Conservation (phyloP, 495 filamentous ascomycete genomes). For the Letharia lupina region DNA sequence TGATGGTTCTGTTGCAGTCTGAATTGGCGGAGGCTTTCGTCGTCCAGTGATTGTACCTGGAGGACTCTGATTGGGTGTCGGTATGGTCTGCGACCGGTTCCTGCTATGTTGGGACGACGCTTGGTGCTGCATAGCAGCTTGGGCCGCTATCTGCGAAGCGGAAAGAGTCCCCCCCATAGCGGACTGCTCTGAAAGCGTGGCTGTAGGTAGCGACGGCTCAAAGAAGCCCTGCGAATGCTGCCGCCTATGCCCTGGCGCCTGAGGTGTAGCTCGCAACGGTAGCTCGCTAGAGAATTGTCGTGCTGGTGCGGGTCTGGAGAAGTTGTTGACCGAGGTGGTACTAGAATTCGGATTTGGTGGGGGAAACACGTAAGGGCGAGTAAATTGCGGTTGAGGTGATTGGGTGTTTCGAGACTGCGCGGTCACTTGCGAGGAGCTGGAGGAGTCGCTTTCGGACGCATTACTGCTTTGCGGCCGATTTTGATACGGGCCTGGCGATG, state of each 20-base stretch:
- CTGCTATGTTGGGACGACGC: slow-evolving; percentile 45
- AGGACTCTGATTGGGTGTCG: slow-evolving; percentile 35
- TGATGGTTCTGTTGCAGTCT: slow-evolving; percentile 44
- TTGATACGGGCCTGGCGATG: slow-evolving; percentile 22
- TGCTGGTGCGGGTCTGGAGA: slow-evolving; percentile 28
- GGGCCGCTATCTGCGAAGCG: slow-evolving; percentile 82
- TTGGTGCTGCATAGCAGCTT: slow-evolving; percentile 75
- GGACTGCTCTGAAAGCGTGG: slow-evolving; percentile 42
- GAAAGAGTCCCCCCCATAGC: slow-evolving; percentile 43
- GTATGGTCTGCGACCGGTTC: slow-evolving; percentile 65
- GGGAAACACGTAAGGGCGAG: slow-evolving; percentile 29
- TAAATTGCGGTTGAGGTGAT: slow-evolving; percentile 24
- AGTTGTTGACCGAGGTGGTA: slow-evolving; percentile 27
- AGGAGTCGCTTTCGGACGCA: slow-evolving; percentile 47
- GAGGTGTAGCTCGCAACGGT: slow-evolving; percentile 29
- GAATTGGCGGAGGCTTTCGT: slow-evolving; percentile 45
- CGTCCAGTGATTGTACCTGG: slow-evolving; percentile 41
- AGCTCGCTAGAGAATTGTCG: slow-evolving; percentile 34
- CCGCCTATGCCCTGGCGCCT: slow-evolving; percentile 39
- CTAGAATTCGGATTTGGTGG: slow-evolving; percentile 23
- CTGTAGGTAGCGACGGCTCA: slow-evolving; percentile 74
- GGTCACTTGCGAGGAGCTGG: slow-evolving; percentile 43
- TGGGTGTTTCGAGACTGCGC: slow-evolving; percentile 33
- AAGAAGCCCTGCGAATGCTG: slow-evolving; percentile 83
- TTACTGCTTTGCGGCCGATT: slow-evolving; percentile 30